These are phyloP conservation scores for Ceratobasidium sp. DNA, from an alignment of 1,284 basidiomycete genomes.

Conservation along the genomic window DNA sequence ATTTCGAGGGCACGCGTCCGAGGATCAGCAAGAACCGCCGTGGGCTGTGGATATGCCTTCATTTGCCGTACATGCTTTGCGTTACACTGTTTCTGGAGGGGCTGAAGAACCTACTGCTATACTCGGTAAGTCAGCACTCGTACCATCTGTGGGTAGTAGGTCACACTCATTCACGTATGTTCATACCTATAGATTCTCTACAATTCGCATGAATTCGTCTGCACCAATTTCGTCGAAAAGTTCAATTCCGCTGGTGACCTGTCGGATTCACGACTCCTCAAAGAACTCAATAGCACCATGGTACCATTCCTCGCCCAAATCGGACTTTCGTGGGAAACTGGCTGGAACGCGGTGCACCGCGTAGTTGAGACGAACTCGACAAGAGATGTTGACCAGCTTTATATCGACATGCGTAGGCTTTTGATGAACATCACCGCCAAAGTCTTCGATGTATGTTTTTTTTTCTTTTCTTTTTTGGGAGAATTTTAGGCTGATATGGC, in stretches of 20 bases:
- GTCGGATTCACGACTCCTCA: background rate
- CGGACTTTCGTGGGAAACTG: slow-evolving; percentile 3
- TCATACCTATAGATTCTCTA: slow-evolving; percentile 3
- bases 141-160: no score
- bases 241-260: background rate
- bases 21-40: slow-evolving; percentile 39
- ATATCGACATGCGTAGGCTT: slow-evolving; percentile 17
- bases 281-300: slow-evolving; percentile 5
- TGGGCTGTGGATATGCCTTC: slow-evolving; percentile 25
- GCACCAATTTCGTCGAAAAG: background rate
- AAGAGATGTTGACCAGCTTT: background rate
- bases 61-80: slow-evolving; percentile 32
- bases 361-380: background rate
- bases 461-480: background rate
- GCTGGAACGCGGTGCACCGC: background rate
- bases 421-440: slow-evolving; percentile 27
- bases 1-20: slow-evolving; percentile 31
- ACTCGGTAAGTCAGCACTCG: no score
- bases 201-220: slow-evolving; percentile 6
- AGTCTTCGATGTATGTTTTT: slow-evolving; percentile 13
- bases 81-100: slow-evolving; percentile 31
- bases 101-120: slow-evolving; percentile 6
- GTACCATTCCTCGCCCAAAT: slow-evolving; percentile 32
- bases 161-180: no score
- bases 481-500: background rate